Evolutionary conservation across 140 eudicot genomes (phyloP).

Genomic region (Bidens hawaiensis): DNA sequence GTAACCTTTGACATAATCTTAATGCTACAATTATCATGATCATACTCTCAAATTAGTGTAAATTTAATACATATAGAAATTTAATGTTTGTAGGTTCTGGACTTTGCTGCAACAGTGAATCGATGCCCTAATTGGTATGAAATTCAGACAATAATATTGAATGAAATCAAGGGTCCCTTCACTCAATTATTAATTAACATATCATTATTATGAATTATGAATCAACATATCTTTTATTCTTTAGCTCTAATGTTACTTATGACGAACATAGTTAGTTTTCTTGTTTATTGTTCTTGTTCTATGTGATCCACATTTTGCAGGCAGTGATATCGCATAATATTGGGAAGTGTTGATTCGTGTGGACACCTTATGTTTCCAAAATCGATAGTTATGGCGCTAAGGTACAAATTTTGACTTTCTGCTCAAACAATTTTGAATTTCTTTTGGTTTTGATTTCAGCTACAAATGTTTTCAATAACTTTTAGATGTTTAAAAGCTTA

Average conservation of each 20-base stretch:
- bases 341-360: conserved; percentile 84
- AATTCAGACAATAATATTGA: conserved; percentile 70
- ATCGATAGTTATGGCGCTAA: conserved; percentile 41
- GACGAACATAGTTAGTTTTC: too few species aligned
- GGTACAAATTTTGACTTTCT: conserved; percentile 29
- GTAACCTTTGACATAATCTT: conserved; percentile 27
- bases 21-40: background rate
- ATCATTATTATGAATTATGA: background rate
- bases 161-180: conserved; percentile 53
- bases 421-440: background rate
- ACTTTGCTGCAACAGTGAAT: conserved; percentile 49
- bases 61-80: background rate
- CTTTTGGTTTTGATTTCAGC: background rate
- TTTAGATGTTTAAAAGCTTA: conserved; percentile 63
- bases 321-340: conserved; percentile 37
- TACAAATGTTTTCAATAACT: conserved; percentile 9
- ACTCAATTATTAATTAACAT: background rate
- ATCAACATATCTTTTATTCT: background rate
- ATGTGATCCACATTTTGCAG: conserved; percentile 37
- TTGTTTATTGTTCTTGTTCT: too few species aligned
- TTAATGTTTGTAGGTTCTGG: conserved; percentile 53
- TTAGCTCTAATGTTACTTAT: too few species aligned
- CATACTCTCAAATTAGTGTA: background rate
- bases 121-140: conserved; percentile 85
- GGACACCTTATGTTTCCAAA: conserved; percentile 83